Base-by-base conservation (phyloP, 1,139 yeast species). In the Hansenula sp. region DNA sequence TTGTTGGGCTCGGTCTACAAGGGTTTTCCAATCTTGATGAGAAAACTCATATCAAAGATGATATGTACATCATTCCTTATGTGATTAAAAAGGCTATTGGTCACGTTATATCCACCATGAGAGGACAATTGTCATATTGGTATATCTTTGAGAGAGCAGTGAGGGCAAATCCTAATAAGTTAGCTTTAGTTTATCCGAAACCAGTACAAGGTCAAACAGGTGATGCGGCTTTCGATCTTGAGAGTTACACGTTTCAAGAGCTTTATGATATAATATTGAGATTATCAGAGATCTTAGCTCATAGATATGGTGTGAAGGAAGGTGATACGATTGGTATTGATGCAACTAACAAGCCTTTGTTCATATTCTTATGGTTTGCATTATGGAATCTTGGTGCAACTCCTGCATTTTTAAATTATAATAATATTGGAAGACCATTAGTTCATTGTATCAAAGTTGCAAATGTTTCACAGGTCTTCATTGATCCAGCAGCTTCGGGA, bases 371-470 rank as follows among this genome's bases (percentile, higher is more conserved):
- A 34, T 87, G 96, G 95, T 70, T 86, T 47, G 83, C 96, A 0
- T 64, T 86, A 40, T 89, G 97, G 97, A 85, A 88, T 54, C 70
- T 90, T 39, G 97, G 97, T 24, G 96, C 96, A 1, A 64, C 75
- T 14, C 97, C 97, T 0, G 89, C 96, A 1, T 84, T 90, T 53
- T 66, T 90, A 56, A 90, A 90, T 64, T 87, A 81, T 65, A 90
- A 89, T 60, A 73, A 86, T 40, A 71, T 75, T 41, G 92, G 85
- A 35, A 71, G 74, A 44, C 83, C 96, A 0, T 71, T 90, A 50
- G 75, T 81, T 17, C 97, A 92, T 64, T 88, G 96, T 51, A 68
- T 90, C 56, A 77, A 77, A 51, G 76, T 84, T 27, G 83, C 89
- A 20, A 64, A 74, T n/a, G 75, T 85, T 1, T 55, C 69, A 10